A percentile compares a stretch with the other conserved stretches of the same genome.
These are phyloP conservation scores for Vigna radiata DNA, from an alignment of 306 rosid genomes.

Conservation along the genomic window DNA sequence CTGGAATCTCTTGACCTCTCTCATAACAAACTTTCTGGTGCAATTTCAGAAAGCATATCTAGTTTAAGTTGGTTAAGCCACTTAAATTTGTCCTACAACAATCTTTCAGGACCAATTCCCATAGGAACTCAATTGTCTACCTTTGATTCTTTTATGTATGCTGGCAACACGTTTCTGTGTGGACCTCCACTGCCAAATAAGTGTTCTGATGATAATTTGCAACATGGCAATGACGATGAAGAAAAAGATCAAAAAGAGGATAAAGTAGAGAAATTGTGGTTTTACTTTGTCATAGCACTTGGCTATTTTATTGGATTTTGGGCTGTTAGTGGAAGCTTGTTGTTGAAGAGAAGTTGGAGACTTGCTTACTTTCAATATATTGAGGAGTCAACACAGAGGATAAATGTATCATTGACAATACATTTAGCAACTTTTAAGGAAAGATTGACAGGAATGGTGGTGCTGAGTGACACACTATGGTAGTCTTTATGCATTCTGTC, in stretches of 20 bases:
- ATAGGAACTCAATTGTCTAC: not conserved
- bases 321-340: not conserved
- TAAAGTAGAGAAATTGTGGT: conserved; percentile 22
- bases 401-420: not conserved
- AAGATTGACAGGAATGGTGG: too few species aligned
- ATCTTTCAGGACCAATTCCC: conserved; percentile 38
- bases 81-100: conserved; percentile 38
- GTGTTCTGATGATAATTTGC: not conserved
- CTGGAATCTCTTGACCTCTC: conserved; percentile 24
- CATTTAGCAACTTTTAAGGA: not conserved
- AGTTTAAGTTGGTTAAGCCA: not conserved
- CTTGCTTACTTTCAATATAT: conserved; percentile 24
- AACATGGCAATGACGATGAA: not conserved
- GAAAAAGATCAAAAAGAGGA: not conserved
- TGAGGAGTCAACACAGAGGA: not conserved
- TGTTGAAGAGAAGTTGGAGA: not conserved
- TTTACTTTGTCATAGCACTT: conserved; percentile 34
- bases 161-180: conserved; percentile 38
- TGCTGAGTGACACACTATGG: not conserved
- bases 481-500: not conserved
- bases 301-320: not conserved
- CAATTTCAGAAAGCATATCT: conserved; percentile 23
- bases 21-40: conserved; percentile 9
- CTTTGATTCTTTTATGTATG: conserved; percentile 11
- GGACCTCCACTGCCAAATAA: conserved; percentile 18